Evolutionary conservation across 345 rosid genomes (phyloP), one percentile per base, ranked within the genome.

Genomic region (Microcos paniculata): DNA sequence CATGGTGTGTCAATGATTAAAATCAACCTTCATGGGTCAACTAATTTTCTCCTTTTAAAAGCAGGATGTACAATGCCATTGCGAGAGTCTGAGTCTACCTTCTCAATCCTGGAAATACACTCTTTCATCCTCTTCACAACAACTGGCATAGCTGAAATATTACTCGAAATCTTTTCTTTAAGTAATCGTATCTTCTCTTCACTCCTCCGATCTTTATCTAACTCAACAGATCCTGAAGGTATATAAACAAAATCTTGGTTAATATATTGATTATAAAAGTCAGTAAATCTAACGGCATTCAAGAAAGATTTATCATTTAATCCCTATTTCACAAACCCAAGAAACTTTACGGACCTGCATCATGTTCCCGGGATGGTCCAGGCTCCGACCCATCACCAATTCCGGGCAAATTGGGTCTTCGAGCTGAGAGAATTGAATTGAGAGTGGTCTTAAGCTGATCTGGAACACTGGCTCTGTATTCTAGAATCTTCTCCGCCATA

Each of bases 381-480:
- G 86, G 77, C 56, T 82, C 88, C 75, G 75, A 86, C 28, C 73
- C 80, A 51, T 75, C 63, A 72, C 57, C 76, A 21, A 70, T 3
- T 1, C 69, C 71, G 23, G 88, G 74, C 0, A 84, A 68, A 53
- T 75, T 10, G 52, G 90, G 87, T 76, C 87, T 62, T 21, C 82
- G 87, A 21, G 83, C 68, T 33, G 90, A 66, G 14, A 76, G 72
- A 21, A 53, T 4, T 19, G 78, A 65, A 51, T 24, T 53, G 14
- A 76, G 73, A 18, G 73, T 76, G 18, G 56, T 18, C 57, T 42
- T 87, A 58, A 94, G 89, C 80, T 87, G 85, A 62, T 87, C 92
- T 33, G 97, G 97, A 46, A 92, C 85, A 71, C 86, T 85, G 74
- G 84, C 73, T 75, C 96, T 83, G 84, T 81, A 90, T 15, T 90